Evolutionary conservation across 495 filamentous ascomycete species (phyloP).

Genomic region (Podospora conica): DNA sequence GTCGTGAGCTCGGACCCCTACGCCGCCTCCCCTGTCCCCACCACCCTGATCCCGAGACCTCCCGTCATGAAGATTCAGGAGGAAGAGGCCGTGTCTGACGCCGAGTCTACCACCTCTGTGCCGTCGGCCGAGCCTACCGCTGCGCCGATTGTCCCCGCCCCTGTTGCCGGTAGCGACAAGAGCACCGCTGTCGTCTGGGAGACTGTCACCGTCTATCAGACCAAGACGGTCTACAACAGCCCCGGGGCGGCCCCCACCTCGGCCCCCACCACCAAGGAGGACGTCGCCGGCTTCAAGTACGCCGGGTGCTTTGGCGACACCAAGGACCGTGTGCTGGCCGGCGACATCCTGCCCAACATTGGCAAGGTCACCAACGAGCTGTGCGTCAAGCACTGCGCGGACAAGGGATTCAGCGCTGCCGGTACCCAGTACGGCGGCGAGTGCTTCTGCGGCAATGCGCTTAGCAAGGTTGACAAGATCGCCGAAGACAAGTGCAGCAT

Average conservation of each 20-base stretch:
- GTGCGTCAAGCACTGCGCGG: constrained; percentile 53
- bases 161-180: constrained; percentile 6
- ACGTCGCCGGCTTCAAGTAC: constrained; percentile 26
- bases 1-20: background rate
- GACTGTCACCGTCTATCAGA: constrained; percentile 31
- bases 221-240: constrained; percentile 49
- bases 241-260: constrained; percentile 15
- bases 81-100: background rate
- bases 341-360: constrained; percentile 36
- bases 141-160: constrained; percentile 30
- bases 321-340: constrained; percentile 31
- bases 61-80: background rate
- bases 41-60: background rate
- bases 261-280: constrained; percentile 11
- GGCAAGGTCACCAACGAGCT: constrained; percentile 50
- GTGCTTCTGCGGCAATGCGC: constrained; percentile 57
- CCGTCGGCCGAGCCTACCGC: constrained; percentile 21
- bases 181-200: constrained; percentile 38
- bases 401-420: constrained; percentile 46
- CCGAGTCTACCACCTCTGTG: background rate
- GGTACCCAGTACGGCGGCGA: constrained; percentile 61
- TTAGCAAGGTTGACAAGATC: constrained; percentile 33
- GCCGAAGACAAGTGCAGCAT: constrained; percentile 39
- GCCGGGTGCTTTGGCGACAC: constrained; percentile 32
- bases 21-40: background rate